A percentile compares a stretch with the other conserved stretches of the same genome.
phyloP scores from a whole-genome alignment of 108 stramenopile species.

The Skeletonema costatum region DNA sequence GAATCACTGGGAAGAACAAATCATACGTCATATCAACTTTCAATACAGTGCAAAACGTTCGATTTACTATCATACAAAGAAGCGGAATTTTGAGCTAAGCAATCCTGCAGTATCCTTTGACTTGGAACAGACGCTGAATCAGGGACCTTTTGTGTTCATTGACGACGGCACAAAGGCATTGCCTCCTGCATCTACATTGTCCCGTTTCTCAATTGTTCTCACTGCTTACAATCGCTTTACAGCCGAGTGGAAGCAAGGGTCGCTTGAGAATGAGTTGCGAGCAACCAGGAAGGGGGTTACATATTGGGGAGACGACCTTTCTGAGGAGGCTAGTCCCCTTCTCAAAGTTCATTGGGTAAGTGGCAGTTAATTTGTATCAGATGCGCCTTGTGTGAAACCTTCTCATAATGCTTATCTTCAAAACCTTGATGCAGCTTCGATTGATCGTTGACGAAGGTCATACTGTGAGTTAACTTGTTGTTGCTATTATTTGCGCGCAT shows the following conservation, averaged over 20 bases:
- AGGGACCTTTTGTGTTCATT: conserved; percentile 71
- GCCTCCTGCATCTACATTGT: conserved; percentile 61
- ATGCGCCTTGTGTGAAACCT: no score
- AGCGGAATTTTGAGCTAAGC: background rate
- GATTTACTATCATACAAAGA: conserved; percentile 39
- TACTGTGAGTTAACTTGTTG: conserved; percentile 12
- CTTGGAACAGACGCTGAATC: conserved; percentile 11
- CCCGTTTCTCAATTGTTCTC: conserved; percentile 69
- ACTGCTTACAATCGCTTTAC: conserved; percentile 73
- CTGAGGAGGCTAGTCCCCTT: conserved; percentile 60
- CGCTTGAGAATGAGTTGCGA: conserved; percentile 69
- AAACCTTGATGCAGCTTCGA: conserved; percentile 1
- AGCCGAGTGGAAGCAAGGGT: conserved; percentile 80
- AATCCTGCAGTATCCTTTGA: conserved; percentile 19
- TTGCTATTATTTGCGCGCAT: background rate
- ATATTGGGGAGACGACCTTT: conserved; percentile 23
- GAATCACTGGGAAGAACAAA: conserved; percentile 84
- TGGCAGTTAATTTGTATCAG: background rate
- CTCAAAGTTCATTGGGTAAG: conserved; percentile 77
- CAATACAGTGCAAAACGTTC: conserved; percentile 45
- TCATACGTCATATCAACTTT: conserved; percentile 60
- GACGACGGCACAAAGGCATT: conserved; percentile 61
- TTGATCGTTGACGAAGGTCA: conserved; percentile 88
- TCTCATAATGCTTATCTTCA: no score
- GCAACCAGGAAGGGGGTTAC: conserved; percentile 28